Conservation (phyloP, 768 basidiomycete species). For the Xerocomellus dryophilus region DNA sequence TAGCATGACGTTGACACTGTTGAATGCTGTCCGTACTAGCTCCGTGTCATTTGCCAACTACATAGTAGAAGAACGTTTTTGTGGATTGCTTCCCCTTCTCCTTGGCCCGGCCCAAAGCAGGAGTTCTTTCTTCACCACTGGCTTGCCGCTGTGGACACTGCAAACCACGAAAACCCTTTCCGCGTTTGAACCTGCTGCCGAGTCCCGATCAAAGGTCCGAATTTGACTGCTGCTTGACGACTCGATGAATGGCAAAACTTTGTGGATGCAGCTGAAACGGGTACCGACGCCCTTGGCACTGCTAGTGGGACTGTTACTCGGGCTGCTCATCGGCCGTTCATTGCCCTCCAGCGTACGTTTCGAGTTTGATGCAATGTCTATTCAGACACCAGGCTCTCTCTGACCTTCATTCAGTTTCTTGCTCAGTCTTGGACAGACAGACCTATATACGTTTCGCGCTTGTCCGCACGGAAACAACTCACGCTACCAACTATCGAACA, state of each 20-base stretch:
- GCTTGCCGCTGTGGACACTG: no score
- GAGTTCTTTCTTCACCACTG: neutral
- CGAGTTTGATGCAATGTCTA: neutral
- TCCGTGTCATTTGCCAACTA: no score
- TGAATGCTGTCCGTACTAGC: neutral
- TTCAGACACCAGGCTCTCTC: neutral
- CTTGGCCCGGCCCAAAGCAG: neutral
- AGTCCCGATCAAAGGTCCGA: neutral
- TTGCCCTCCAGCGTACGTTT: slow-evolving; percentile 38
- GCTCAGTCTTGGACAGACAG: slow-evolving; percentile 53
- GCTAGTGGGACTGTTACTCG: slow-evolving; percentile 58
- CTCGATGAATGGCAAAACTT: slow-evolving; percentile 27
- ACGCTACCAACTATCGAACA: slow-evolving; percentile 80
- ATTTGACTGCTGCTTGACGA: neutral
- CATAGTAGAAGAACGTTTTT: neutral
- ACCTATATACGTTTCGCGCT: slow-evolving; percentile 44
- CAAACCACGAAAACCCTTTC: neutral
- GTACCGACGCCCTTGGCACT: slow-evolving; percentile 56
- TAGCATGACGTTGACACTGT: neutral
- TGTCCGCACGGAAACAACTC: slow-evolving; percentile 59
- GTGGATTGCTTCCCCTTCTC: neutral
- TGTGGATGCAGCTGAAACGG: slow-evolving; percentile 38
- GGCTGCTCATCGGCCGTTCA: slow-evolving; percentile 53
- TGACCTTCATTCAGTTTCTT: slow-evolving; percentile 19
- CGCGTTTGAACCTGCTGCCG: neutral